Conservation (phyloP, 495 filamentous ascomycete genomes). For the Xylaria intraflava region DNA sequence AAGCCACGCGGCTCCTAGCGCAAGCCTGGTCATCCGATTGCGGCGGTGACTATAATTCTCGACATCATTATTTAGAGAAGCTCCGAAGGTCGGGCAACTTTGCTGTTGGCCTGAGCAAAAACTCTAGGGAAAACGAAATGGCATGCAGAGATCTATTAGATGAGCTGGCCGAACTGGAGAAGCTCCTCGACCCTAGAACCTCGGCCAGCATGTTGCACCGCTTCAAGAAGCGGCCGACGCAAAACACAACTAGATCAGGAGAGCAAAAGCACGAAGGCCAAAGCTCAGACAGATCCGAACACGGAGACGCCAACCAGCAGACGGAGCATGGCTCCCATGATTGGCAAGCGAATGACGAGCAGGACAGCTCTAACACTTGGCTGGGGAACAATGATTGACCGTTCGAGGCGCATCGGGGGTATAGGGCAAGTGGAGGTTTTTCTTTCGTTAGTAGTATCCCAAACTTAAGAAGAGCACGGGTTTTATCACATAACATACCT, state of each 20-base stretch:
- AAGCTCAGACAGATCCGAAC: not conserved
- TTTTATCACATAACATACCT: slow-evolving; percentile 49
- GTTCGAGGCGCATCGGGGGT: not conserved
- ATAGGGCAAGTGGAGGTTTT: not conserved
- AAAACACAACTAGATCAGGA: not conserved
- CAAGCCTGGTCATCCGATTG: slow-evolving; percentile 3
- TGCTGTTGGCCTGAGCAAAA: slow-evolving; percentile 13
- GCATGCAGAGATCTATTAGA: slow-evolving; percentile 21
- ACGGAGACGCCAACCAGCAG: not conserved
- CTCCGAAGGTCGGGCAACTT: slow-evolving; percentile 12
- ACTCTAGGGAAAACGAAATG: slow-evolving; percentile 10
- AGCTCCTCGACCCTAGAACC: slow-evolving; percentile 17
- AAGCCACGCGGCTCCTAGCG: slow-evolving; percentile 13
- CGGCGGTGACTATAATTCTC: slow-evolving; percentile 13
- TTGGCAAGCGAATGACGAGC: not conserved
- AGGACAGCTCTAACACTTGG: not conserved
- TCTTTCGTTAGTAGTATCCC: slow-evolving; percentile 38
- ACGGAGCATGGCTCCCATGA: not conserved
- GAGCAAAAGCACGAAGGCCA: not conserved
- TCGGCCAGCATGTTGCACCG: slow-evolving; percentile 11
- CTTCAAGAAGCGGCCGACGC: slow-evolving; percentile 13
- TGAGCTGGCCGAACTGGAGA: slow-evolving; percentile 21
- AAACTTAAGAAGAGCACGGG: not conserved
- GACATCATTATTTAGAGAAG: slow-evolving; percentile 17
- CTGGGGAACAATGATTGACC: not conserved